Conservation (phyloP, 2,329 filamentous ascomycete genomes). For the Curvularia lunata region DNA sequence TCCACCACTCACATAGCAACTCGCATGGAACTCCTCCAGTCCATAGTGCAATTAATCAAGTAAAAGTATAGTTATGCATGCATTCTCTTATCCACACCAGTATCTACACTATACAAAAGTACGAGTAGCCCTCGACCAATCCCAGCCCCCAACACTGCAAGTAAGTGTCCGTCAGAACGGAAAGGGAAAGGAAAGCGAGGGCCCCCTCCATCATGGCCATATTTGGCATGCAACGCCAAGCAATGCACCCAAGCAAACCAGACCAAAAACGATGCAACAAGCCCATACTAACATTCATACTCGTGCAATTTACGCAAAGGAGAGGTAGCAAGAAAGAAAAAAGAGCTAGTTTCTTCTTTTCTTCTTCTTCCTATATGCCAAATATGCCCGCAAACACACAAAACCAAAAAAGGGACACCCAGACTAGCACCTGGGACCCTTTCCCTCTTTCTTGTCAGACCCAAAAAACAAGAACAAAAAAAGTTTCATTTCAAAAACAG, state of each 20-base stretch:
- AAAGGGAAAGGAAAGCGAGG: neutral
- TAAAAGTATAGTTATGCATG: neutral
- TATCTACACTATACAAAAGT: neutral
- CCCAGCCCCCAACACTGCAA: neutral
- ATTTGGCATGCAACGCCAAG: neutral
- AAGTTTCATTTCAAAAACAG: slow-evolving; percentile 37
- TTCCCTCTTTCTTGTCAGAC: slow-evolving; percentile 7
- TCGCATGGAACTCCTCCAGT: too few relatives aligned
- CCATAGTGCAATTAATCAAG: neutral
- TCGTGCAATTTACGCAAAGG: too few relatives aligned
- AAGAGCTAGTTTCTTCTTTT: neutral
- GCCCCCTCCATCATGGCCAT: neutral
- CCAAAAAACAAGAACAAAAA: slow-evolving; percentile 1
- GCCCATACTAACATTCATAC: neutral
- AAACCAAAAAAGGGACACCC: slow-evolving; percentile 1
- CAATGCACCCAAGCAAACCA: neutral
- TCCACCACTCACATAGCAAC: neutral
- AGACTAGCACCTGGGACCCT: slow-evolving; percentile 36
- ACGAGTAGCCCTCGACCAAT: neutral
- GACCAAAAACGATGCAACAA: neutral
- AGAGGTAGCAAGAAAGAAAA: neutral
- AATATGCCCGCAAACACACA: too few relatives aligned
- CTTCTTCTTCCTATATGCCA: too few relatives aligned
- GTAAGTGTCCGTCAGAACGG: neutral
- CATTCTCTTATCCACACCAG: neutral